Evolutionary conservation across 2,329 filamentous ascomycete species (phyloP), one percentile per base, ranked within the genome.

Genomic region (Ophiosphaerella korrae): DNA sequence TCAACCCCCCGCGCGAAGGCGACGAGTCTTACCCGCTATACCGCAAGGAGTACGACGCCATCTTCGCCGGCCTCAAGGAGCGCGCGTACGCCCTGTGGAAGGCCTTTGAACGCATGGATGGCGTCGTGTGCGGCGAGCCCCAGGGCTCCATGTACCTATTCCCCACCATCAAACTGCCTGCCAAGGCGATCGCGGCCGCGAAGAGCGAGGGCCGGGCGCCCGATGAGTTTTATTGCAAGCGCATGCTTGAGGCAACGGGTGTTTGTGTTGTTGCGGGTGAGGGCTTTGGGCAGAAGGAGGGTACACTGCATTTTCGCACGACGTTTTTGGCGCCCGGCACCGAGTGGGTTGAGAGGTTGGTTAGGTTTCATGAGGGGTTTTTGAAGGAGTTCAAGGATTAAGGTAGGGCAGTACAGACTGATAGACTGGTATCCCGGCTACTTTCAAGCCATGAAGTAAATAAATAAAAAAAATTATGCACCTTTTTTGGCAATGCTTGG

Each of bases 91-190:
- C 94, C 6, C 82, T 99, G 42, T 94, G 95, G 77, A 84, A 92
- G 66, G 92, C 93, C 24, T 99, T 99, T 77, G 81, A 86, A 74
- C 79, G 91, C 71, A 97, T 99, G 94, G 93, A 97, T 76, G 94
- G 94, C 51, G 93, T 99, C 52, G 85, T 92, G 73, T 96, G 92
- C 77, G 88, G 89, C 66, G 82, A 86, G 63, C 94, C 94, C 48
- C 89, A 84, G 83, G 94, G 94, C 53, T 88, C 89, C 72, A 99
- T 99, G 94, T 99, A 99, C 80, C 88, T 99, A 67, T 99, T 97
- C 85, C 94, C 94, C 21, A 94, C 90, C 64, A 96, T 99, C 77
- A 85, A 80, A 31, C 80, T 99, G 21, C 85, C 94, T 1, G 64
- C 77, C 21, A 90, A 90, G 77, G 94, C 92, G 35, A 76, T 87